phyloP scores from a whole-genome alignment of 495 filamentous ascomycete species.

The Glarea lozoyensis region DNA sequence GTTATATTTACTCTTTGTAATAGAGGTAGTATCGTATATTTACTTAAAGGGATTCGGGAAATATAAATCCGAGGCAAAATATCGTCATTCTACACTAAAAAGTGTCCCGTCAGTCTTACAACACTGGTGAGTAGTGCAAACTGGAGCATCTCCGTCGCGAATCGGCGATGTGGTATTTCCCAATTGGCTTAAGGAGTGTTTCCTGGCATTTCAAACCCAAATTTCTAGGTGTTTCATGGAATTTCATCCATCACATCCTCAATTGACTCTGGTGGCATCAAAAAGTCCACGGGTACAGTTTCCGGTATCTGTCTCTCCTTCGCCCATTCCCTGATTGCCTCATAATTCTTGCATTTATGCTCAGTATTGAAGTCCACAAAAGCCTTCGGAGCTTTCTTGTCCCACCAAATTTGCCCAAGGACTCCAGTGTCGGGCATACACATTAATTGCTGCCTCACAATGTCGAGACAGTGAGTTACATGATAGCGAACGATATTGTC shows the following conservation, averaged over 20 bases:
- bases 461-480: constrained; percentile 47
- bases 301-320: constrained; percentile 33
- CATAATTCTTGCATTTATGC: constrained; percentile 46
- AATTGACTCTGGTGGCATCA: constrained; percentile 27
- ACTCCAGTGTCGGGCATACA: constrained; percentile 43
- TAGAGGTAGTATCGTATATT: too few relatives aligned
- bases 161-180: too few relatives aligned
- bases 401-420: constrained; percentile 44
- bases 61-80: too few relatives aligned
- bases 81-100: too few relatives aligned
- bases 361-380: constrained; percentile 47
- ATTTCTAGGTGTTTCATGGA: too few relatives aligned
- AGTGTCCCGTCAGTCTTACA: too few relatives aligned
- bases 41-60: too few relatives aligned
- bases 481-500: constrained; percentile 40
- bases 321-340: constrained; percentile 37
- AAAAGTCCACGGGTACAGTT: constrained; percentile 28
- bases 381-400: constrained; percentile 30
- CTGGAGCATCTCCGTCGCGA: too few relatives aligned
- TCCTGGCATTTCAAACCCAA: too few relatives aligned
- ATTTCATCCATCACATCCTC: constrained; percentile 29
- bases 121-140: too few relatives aligned
- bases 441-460: constrained; percentile 47
- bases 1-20: too few relatives aligned
- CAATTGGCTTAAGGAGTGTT: too few relatives aligned